Evolutionary conservation across 116 monocot genomes (phyloP), one percentile per base, ranked within the genome.

Genomic region (Iris pallida): DNA sequence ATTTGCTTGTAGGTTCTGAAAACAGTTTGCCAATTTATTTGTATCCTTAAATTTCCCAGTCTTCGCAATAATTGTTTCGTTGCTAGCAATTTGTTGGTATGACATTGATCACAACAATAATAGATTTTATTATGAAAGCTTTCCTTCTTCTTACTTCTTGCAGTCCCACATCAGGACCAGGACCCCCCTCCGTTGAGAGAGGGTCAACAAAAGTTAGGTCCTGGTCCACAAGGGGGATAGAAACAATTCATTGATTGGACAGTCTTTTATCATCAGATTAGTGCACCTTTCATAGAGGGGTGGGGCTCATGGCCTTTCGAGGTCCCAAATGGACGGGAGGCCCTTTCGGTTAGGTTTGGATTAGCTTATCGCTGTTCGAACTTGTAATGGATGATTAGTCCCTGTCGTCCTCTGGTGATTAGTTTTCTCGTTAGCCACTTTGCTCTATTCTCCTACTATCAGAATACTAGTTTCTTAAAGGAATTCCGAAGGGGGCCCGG

Each of bases 241-340:
- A 64, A 19, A 19, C 48, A 47, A 19, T 65, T 51, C 65, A 51
- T 49, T 65, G 65, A 52, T 19, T 20, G 13, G 65, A 30, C 61
- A 16, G 65, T 52, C 49, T 30, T 52, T 51, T 65, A 65, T 65
- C 64, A 47, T 48, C 65, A 65, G 52, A 65, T 65, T 65, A 51
- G 65, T 49, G 65, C 65, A 65, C 12, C 65, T 52, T 49, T 30
- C 30, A 30, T 0, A 30, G 30, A 30, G n/a, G n/a, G n/a, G 30
- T 30, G 30, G 30, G 30, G 30, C 30, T n/a, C n/a, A 30, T 46
- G 51, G 14, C 49, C 49, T 30, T 51, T 65, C 10, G 30, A 48
- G 47, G 30, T 16, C 45, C 5, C 6, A 30, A 49, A 47, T 65
- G 65, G 49, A 20, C 47, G 19, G 5, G 13, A 60, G 12, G 5